A percentile compares a stretch with the other conserved stretches of the same genome.
Evolutionary conservation across 2,329 filamentous ascomycete species (phyloP).

Genomic region (Cordyceps javanica): DNA sequence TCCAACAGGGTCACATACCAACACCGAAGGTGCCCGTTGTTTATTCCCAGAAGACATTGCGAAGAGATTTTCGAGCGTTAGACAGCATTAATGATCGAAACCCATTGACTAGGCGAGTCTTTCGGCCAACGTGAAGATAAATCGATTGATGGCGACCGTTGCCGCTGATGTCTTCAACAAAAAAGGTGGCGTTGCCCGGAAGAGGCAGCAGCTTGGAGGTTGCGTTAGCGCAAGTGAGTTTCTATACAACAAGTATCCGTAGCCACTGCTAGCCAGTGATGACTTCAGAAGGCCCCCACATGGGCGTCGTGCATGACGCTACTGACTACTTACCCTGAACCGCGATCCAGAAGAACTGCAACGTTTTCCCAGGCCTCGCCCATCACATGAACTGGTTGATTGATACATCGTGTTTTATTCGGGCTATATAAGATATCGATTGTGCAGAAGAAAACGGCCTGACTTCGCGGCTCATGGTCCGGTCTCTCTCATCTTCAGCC

Average conservation of each 20-base stretch:
- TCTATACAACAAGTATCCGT: background rate
- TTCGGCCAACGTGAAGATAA: background rate
- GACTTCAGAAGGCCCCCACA: constrained; percentile 13
- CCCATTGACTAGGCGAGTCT: background rate
- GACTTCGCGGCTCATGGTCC: too few species aligned
- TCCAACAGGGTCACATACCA: constrained; percentile 9
- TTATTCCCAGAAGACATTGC: constrained; percentile 13
- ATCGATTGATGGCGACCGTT: background rate
- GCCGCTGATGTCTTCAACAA: background rate
- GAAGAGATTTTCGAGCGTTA: background rate
- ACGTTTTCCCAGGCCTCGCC: too few species aligned
- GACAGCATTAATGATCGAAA: background rate
- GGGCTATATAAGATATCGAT: too few species aligned
- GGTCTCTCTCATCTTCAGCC: too few species aligned
- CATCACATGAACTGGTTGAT: too few species aligned
- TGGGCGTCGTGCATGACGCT: background rate
- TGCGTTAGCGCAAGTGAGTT: constrained; percentile 8
- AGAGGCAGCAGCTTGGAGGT: constrained; percentile 5
- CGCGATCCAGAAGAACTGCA: background rate
- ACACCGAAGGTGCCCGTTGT: constrained; percentile 12
- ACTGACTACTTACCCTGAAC: constrained; percentile 13
- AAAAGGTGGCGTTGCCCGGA: constrained; percentile 7
- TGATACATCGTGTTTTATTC: too few species aligned
- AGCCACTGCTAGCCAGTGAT: constrained; percentile 14
- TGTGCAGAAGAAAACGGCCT: too few species aligned